Conservation (phyloP, 2,329 filamentous ascomycete genomes). For the Xylariaceae sp. region DNA sequence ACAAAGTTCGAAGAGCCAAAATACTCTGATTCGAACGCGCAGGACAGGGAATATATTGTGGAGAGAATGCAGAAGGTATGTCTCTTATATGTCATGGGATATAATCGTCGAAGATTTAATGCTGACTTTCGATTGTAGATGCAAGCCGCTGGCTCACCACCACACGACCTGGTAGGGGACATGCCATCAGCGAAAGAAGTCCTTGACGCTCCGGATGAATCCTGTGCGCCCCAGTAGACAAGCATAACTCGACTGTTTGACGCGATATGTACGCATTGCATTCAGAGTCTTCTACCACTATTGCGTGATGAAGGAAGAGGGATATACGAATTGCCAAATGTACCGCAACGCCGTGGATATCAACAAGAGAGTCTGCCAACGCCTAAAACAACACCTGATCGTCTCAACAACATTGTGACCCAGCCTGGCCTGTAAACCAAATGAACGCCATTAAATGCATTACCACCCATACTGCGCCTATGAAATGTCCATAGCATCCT, state of each 20-base stretch:
- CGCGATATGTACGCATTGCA: slow-evolving; percentile 16
- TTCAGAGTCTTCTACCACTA: slow-evolving; percentile 3
- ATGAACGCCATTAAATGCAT: no score
- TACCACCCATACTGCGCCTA: no score
- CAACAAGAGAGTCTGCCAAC: no score
- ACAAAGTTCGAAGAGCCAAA: slow-evolving; percentile 76
- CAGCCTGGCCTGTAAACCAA: no score
- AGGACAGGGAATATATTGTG: slow-evolving; percentile 87
- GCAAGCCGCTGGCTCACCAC: slow-evolving; percentile 91
- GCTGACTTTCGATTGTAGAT: slow-evolving; percentile 57
- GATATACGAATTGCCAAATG: no score
- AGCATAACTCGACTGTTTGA: slow-evolving; percentile 12
- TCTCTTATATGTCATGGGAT: not conserved
- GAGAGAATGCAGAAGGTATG: slow-evolving; percentile 95
- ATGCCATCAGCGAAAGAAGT: slow-evolving; percentile 78
- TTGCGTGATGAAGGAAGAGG: no score
- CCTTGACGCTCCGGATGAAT: slow-evolving; percentile 57
- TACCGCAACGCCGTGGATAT: no score
- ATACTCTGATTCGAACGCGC: slow-evolving; percentile 77
- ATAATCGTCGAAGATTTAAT: not conserved
- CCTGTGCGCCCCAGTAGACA: slow-evolving; percentile 57
- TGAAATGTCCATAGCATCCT: no score
- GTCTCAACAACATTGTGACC: no score
- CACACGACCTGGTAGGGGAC: slow-evolving; percentile 85
- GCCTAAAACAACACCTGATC: no score